phyloP scores from a whole-genome alignment of 2,329 filamentous ascomycete genomes.

The Periconia macrospinosa region DNA sequence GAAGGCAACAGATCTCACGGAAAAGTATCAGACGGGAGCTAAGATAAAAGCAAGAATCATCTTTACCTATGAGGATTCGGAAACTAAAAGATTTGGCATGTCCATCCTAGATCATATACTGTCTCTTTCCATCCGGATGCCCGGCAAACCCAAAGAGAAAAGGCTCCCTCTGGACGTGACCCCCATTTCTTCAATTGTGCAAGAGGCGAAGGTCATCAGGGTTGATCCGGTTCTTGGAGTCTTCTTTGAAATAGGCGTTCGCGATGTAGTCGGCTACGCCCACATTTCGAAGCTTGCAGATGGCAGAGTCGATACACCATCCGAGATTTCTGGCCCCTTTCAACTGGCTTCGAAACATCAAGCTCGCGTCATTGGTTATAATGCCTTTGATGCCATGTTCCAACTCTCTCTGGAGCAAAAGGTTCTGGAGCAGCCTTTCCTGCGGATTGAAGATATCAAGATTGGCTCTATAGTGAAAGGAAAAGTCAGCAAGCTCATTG shows the following conservation, averaged over 20 bases:
- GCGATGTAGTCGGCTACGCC: conserved; percentile 78
- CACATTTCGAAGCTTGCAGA: conserved; percentile 94
- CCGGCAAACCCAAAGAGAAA: conserved; percentile 42
- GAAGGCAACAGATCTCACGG: conserved; percentile 68
- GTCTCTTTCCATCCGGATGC: conserved; percentile 56
- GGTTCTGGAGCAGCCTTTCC: conserved; percentile 82
- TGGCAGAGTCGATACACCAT: conserved; percentile 81
- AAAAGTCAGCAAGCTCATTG: conserved; percentile 79
- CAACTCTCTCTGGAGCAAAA: conserved; percentile 81
- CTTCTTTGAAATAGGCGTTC: conserved; percentile 72
- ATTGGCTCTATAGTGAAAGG: conserved; percentile 80
- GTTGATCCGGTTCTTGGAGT: conserved; percentile 81
- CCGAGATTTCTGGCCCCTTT: conserved; percentile 74
- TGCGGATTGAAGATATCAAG: conserved; percentile 87
- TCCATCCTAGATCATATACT: conserved; percentile 85
- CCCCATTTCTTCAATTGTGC: conserved; percentile 73
- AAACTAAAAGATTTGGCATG: conserved; percentile 81
- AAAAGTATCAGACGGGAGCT: conserved; percentile 79
- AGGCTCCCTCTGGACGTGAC: conserved; percentile 62
- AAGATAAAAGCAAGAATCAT: conserved; percentile 86
- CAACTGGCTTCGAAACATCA: conserved; percentile 77
- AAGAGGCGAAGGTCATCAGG: conserved; percentile 75
- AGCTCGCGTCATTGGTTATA: conserved; percentile 84
- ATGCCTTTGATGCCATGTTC: conserved; percentile 81
- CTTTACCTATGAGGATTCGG: conserved; percentile 79